Evolutionary conservation across 148 eudicot genomes (phyloP).

Genomic region (Vaccinium corymbosum): DNA sequence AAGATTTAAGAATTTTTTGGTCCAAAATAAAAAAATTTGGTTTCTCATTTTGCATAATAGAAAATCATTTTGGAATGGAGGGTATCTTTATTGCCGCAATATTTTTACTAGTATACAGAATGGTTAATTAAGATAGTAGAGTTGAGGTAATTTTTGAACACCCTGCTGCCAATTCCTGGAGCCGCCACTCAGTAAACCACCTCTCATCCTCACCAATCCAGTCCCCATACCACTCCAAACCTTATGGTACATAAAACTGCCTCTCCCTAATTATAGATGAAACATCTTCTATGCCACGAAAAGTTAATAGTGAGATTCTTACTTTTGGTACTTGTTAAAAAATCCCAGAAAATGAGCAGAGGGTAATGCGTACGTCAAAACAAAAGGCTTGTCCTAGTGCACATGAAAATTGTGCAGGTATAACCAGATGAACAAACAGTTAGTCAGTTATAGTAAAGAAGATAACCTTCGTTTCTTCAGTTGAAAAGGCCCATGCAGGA

Average conservation of each 20-base stretch:
- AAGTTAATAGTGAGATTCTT: neutral
- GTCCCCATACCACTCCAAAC: neutral
- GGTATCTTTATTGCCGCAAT: too few relatives aligned
- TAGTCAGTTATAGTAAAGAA: neutral
- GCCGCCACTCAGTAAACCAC: neutral
- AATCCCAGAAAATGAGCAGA: neutral
- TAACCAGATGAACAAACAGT: slow-evolving; percentile 13
- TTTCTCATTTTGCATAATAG: too few relatives aligned
- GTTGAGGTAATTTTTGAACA: too few relatives aligned
- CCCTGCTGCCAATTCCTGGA: too few relatives aligned
- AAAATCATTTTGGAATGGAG: too few relatives aligned
- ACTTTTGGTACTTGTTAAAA: neutral
- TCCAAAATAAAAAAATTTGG: too few relatives aligned
- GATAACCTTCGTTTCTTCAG: slow-evolving; percentile 81
- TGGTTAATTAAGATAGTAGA: too few relatives aligned
- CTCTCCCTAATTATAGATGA: neutral
- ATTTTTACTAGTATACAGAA: too few relatives aligned
- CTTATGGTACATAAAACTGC: neutral
- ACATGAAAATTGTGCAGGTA: neutral
- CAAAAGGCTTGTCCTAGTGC: slow-evolving; percentile 7
- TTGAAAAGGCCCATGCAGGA: slow-evolving; percentile 67
- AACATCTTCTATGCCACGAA: neutral
- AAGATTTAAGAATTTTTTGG: too few relatives aligned
- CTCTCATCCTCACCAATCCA: neutral
- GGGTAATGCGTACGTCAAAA: neutral